Evolutionary conservation across 2,329 filamentous ascomycete genomes (phyloP), one percentile per base, ranked within the genome.

Genomic region (Penicillium verrucosum): DNA sequence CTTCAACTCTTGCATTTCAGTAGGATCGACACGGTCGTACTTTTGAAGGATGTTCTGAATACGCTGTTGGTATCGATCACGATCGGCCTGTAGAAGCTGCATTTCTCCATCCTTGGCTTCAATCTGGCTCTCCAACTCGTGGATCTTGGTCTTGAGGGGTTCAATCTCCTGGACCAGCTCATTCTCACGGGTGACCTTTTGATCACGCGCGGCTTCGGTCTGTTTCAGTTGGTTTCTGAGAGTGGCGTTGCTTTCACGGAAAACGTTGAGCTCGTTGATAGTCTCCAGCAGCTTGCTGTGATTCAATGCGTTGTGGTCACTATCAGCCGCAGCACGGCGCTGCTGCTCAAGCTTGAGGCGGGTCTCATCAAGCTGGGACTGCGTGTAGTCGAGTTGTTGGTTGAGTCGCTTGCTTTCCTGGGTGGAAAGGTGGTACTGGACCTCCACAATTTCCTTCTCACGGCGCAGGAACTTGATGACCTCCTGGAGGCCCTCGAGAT

Each of bases 361-460:
- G 7, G 89, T 84, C 65, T 97, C 92, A 60, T 99, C 94, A 8
- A 99, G 85, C 71, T 97, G 91, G 23, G 85, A 85, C 67, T 94
- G 90, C 9, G 88, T 82, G 70, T 96, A 92, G 49, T 96, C 89
- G 25, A 97, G 82, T 69, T 97, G 92, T 67, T 97, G 91, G 68
- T 93, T 90, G 41, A 97, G 77, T 52, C 94, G 86, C 75, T 95
- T 96, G 52, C 86, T 82, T 75, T 99, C 94, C 66, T 96, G 90
- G 0, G 87, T 82, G 67, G 93, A 92, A 43, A 97, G 81, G 65
- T 97, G 92, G 67, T 92, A 89, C 69, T 97, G 93, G n/a, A 97
- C 90, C 66, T 99, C 93, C 9, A 97, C 83, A 63, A 99, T 97
- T 71, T 97, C 94, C 79, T 97, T 99, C 76, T 99, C 95, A 41